These are phyloP conservation scores for Leucosporidium creatinivorum DNA, from an alignment of 768 basidiomycete genomes.

Conservation along the genomic window DNA sequence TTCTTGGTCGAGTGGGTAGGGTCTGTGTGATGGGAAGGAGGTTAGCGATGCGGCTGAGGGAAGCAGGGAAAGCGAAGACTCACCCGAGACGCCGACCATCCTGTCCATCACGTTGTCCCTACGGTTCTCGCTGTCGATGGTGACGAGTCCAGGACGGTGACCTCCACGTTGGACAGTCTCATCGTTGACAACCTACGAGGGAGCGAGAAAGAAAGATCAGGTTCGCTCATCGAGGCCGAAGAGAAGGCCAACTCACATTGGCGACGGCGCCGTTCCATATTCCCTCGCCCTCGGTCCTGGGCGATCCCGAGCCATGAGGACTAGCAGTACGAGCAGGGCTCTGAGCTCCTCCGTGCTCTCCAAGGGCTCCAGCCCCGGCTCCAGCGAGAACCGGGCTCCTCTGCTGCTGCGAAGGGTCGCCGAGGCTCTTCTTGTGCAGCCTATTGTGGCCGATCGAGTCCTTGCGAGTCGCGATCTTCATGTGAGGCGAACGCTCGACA, in stretches of 20 bases:
- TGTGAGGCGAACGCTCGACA: conserved; percentile 1
- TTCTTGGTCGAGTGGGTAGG: too few species aligned
- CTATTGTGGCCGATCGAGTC: conserved; percentile 3
- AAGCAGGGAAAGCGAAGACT: too few species aligned
- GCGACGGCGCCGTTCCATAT: conserved; percentile 1
- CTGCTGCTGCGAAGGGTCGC: too few species aligned
- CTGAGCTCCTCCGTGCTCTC: too few species aligned
- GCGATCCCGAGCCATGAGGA: too few species aligned
- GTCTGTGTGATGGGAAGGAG: too few species aligned
- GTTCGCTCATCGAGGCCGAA: not conserved
- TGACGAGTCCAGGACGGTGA: not conserved
- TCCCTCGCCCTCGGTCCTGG: not conserved
- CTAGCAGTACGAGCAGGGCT: too few species aligned
- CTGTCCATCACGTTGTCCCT: not conserved
- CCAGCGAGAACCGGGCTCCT: too few species aligned
- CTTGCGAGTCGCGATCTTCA: conserved; percentile 2
- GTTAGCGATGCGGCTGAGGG: too few species aligned
- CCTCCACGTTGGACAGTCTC: conserved; percentile 2
- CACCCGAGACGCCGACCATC: too few species aligned
- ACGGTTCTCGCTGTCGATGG: not conserved
- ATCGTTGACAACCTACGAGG: not conserved
- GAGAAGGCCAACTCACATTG: not conserved
- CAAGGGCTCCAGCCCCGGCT: too few species aligned
- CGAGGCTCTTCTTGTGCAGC: conserved; percentile 1
- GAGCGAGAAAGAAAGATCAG: not conserved